phyloP scores from a whole-genome alignment of 257 asterid genomes.

The Penstemon davidsonii region DNA sequence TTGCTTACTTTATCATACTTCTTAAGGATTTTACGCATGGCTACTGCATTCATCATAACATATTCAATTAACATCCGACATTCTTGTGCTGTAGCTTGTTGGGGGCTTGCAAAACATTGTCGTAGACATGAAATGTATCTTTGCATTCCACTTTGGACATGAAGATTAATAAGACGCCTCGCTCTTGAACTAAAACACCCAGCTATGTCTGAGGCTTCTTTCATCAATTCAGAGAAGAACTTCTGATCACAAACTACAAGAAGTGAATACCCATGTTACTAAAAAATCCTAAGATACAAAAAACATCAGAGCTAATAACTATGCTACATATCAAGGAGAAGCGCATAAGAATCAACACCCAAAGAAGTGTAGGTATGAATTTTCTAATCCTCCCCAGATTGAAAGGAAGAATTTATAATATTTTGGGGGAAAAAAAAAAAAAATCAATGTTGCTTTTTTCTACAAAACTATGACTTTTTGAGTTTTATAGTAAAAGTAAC shows the following conservation, averaged over 20 bases:
- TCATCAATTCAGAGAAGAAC: constrained; percentile 75
- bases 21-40: constrained; percentile 87
- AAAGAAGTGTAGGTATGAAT: too few relatives aligned
- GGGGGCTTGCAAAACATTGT: constrained; percentile 58
- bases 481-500: too few relatives aligned
- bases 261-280: background rate
- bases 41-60: constrained; percentile 76
- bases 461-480: too few relatives aligned
- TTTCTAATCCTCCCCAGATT: too few relatives aligned
- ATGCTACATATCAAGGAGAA: too few relatives aligned
- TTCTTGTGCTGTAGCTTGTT: constrained; percentile 56
- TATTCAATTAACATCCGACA: constrained; percentile 67
- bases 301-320: too few relatives aligned
- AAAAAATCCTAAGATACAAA: background rate
- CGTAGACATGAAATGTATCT: constrained; percentile 46
- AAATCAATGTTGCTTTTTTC: too few relatives aligned
- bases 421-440: too few relatives aligned
- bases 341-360: too few relatives aligned
- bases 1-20: constrained; percentile 78
- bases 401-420: too few relatives aligned
- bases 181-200: constrained; percentile 84
- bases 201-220: constrained; percentile 75
- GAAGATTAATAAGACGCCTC: constrained; percentile 72
- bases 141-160: constrained; percentile 53
- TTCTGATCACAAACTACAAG: constrained; percentile 75